phyloP scores from a whole-genome alignment of 139 green algal genomes.

The Raphidocelis subcapitata region DNA sequence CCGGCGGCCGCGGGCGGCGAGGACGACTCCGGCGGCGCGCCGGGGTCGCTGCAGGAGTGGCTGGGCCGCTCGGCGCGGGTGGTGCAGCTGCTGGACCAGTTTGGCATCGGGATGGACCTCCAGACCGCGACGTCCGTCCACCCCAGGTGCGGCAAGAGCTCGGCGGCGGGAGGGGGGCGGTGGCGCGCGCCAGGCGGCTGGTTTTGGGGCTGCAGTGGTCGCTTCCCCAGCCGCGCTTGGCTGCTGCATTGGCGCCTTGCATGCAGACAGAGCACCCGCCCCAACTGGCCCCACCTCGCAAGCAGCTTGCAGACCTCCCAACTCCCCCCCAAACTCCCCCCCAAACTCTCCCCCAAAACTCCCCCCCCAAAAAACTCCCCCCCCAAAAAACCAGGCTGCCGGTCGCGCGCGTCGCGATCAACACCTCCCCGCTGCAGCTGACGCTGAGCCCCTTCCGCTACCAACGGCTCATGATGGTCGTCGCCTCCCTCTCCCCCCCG shows the following conservation, averaged over 20 bases:
- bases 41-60: conserved; percentile 17
- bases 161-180: background rate
- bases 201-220: too few species aligned
- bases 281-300: too few species aligned
- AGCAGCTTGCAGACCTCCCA: too few species aligned
- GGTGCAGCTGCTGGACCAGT: conserved; percentile 48
- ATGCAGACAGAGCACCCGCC: too few species aligned
- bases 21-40: background rate
- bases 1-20: too few species aligned
- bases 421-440: conserved; percentile 37
- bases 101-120: conserved; percentile 33
- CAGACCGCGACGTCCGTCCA: conserved; percentile 44
- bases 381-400: conserved; percentile 42
- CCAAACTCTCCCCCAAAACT: too few species aligned
- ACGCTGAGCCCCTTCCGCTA: conserved; percentile 50
- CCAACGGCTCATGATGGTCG: conserved; percentile 48
- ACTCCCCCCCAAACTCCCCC: too few species aligned
- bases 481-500: conserved; percentile 22
- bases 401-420: conserved; percentile 27
- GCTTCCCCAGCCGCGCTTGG: too few species aligned
- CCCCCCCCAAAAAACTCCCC: too few species aligned
- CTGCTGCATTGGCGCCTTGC: too few species aligned
- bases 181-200: too few species aligned
- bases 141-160: conserved; percentile 23
- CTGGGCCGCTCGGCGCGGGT: conserved; percentile 24